These are phyloP conservation scores for Cryptococcus depauperatus DNA, from an alignment of 1,284 basidiomycete species.

Conservation along the genomic window DNA sequence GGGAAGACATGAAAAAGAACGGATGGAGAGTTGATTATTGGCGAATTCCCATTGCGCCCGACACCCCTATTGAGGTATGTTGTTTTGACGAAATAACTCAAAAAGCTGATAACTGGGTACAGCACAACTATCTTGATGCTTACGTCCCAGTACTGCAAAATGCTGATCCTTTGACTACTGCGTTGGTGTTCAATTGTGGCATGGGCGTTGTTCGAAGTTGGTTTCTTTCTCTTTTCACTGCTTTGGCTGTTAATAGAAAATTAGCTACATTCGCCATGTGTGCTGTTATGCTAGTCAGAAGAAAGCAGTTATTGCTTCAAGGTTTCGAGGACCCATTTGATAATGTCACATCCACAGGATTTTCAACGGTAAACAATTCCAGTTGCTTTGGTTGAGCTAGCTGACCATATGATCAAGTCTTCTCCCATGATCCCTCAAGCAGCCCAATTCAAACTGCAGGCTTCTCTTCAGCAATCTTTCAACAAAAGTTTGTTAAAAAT, in stretches of 20 bases:
- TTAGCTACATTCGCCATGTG: conserved; percentile 90
- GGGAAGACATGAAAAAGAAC: conserved; percentile 64
- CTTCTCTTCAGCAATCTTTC: conserved; percentile 71
- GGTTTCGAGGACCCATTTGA: conserved; percentile 70
- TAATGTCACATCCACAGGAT: conserved; percentile 27
- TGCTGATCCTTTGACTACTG: conserved; percentile 71
- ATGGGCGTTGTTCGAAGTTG: conserved; percentile 84
- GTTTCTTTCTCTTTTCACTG: conserved; percentile 3
- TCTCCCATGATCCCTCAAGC: conserved; percentile 31
- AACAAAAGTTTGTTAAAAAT: conserved; percentile 73
- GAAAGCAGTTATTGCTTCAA: conserved; percentile 72
- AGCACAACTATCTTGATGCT: conserved; percentile 91
- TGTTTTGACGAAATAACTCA: not conserved
- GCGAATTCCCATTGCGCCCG: conserved; percentile 84
- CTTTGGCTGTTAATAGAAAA: not conserved
- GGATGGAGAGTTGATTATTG: conserved; percentile 88
- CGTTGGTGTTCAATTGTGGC: conserved; percentile 92
- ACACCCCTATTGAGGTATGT: conserved; percentile 69
- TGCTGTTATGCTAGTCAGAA: conserved; percentile 77
- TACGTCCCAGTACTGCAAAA: conserved; percentile 76
- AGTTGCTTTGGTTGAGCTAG: not conserved
- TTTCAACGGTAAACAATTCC: conserved; percentile 37
- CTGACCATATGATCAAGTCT: conserved; percentile 14
- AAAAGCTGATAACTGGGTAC: conserved; percentile 7
- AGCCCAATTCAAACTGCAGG: conserved; percentile 51